Evolutionary conservation across 805 yeast genomes (phyloP), one percentile per base, ranked within the genome.

Genomic region (Yamadazyma insecticola): DNA sequence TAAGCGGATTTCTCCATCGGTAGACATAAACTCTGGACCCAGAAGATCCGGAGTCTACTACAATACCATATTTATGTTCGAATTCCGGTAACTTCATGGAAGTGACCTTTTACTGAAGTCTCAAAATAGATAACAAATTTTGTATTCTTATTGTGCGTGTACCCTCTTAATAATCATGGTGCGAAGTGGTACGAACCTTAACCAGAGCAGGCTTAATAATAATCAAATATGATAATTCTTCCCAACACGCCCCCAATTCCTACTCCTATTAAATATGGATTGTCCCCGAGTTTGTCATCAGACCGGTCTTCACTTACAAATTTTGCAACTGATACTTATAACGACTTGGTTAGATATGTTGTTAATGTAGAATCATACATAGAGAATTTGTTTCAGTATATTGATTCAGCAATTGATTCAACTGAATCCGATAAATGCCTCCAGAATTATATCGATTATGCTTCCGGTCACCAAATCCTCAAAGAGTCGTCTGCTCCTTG

Each of bases 11-110:
- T 10, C 71, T 70, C 96, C 96, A 90, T 37, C 72, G 67, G 53
- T 85, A 90, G 8, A 90, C 74, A 53, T 86, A 89, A 11, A 84
- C 70, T 32, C 98, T 66, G 4, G 97, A 87, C 1, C 98, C 98
- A 0, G 95, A 84, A 1, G 97, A 88, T 1, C 98, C 98, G 0
- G 97, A 87, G 56, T 90, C 98, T 3, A 90, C 72, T 11, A 90
- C 94, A 18, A 92, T 80, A 16, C 96, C 97, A 63, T 85, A 89
- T 30, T 67, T 57, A 37, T 46, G 33, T 13, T 35, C 25, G 1
- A 33, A 32, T 22, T 36, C 32, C 11, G 47, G 43, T 8, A 41
- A 24, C 9, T 41, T 37, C 42, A 40, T 40, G 6, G 6, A n/a
- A 6, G 26, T 8, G 15, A 19, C 21, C 21, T 10, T 19, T 19